phyloP scores from a whole-genome alignment of 805 yeast genomes.

The Metschnikowia proteae region DNA sequence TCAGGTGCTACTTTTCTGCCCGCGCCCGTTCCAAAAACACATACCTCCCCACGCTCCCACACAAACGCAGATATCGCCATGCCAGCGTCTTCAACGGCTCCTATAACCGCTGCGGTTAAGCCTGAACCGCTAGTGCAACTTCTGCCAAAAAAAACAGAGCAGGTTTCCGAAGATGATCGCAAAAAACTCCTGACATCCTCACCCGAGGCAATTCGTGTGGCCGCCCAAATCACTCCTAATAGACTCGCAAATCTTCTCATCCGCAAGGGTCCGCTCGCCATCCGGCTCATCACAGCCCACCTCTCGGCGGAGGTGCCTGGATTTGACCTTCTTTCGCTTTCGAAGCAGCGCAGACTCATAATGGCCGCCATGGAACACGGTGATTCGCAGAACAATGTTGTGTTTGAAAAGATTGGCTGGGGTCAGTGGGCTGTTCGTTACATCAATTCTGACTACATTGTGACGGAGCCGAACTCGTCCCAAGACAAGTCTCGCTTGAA shows the following conservation, averaged over 20 bases:
- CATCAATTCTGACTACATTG: slow-evolving; percentile 42
- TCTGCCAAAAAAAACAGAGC: neutral
- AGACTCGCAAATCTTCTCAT: slow-evolving; percentile 66
- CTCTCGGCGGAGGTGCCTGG: slow-evolving; percentile 70
- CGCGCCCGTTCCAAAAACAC: no score
- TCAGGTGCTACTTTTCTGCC: no score
- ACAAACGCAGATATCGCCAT: no score
- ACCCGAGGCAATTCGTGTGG: slow-evolving; percentile 85
- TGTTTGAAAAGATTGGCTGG: slow-evolving; percentile 95
- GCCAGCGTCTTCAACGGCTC: no score
- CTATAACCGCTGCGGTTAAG: neutral
- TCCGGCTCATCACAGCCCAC: slow-evolving; percentile 82
- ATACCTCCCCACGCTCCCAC: no score
- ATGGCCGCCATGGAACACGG: slow-evolving; percentile 84
- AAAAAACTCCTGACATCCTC: slow-evolving; percentile 63
- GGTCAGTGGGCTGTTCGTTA: slow-evolving; percentile 90
- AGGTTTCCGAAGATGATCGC: neutral
- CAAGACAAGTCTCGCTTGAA: slow-evolving; percentile 24
- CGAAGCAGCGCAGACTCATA: slow-evolving; percentile 85
- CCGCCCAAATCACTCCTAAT: slow-evolving; percentile 77
- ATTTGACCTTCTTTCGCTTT: slow-evolving; percentile 73
- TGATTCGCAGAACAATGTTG: slow-evolving; percentile 54
- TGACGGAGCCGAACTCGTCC: slow-evolving; percentile 32
- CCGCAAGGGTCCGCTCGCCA: slow-evolving; percentile 82
- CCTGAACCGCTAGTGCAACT: no score